These are phyloP conservation scores for Agrocybe chaxingu DNA, from an alignment of 768 basidiomycete genomes.

Conservation along the genomic window DNA sequence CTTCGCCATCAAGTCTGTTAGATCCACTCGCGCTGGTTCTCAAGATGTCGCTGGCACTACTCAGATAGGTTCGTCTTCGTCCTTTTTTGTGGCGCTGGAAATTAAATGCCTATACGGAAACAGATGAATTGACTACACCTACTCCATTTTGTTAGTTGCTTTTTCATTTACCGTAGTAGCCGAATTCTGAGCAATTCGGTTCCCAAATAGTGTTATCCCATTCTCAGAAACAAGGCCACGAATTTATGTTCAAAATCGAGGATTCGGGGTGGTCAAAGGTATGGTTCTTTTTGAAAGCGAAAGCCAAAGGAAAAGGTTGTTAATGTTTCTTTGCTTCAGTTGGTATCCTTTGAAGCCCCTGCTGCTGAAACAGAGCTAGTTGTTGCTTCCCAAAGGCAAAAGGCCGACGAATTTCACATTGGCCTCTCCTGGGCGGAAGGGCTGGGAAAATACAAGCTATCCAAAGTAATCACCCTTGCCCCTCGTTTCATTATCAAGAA, in stretches of 20 bases:
- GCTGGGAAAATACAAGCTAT: slow-evolving; percentile 94
- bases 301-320: not conserved
- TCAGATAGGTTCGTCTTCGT: slow-evolving; percentile 46
- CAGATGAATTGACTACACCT: slow-evolving; percentile 40
- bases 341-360: slow-evolving; percentile 89
- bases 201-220: slow-evolving; percentile 75
- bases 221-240: slow-evolving; percentile 73
- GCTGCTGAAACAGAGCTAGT: slow-evolving; percentile 84
- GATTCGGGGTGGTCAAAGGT: slow-evolving; percentile 92
- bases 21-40: slow-evolving; percentile 57
- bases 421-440: slow-evolving; percentile 94
- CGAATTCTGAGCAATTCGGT: not conserved
- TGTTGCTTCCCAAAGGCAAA: slow-evolving; percentile 60
- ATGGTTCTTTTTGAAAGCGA: slow-evolving; percentile 4
- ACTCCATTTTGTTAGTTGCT: slow-evolving; percentile 75
- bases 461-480: slow-evolving; percentile 87
- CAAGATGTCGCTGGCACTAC: slow-evolving; percentile 86
- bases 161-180: not conserved
- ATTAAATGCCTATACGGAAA: not conserved
- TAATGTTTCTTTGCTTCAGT: slow-evolving; percentile 32
- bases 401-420: slow-evolving; percentile 67
- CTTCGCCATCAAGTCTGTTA: slow-evolving; percentile 66
- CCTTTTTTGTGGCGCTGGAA: not conserved
- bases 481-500: slow-evolving; percentile 93
- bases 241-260: slow-evolving; percentile 76